phyloP scores from a whole-genome alignment of 202 grass and related monocot genomes.

The Miscanthus sacchariflorus region DNA sequence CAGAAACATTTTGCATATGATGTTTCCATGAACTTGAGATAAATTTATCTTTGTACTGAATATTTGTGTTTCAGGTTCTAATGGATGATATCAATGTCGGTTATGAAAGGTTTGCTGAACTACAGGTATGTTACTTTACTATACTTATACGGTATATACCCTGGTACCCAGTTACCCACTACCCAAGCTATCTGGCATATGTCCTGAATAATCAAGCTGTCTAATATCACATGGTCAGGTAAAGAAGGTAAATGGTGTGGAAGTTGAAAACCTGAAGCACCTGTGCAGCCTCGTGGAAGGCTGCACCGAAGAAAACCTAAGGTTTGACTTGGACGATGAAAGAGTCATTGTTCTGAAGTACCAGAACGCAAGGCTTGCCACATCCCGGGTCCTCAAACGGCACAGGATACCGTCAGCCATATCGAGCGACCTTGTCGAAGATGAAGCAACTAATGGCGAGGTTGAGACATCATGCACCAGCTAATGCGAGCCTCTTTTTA shows the following conservation, averaged over 20 bases:
- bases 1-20: not conserved
- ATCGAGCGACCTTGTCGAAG: constrained; percentile 74
- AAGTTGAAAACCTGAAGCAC: constrained; percentile 92
- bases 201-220: constrained; percentile 19
- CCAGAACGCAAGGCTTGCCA: constrained; percentile 74
- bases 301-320: constrained; percentile 79
- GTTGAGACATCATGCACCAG: constrained; percentile 50
- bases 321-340: constrained; percentile 94
- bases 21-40: not conserved
- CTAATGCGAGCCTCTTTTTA: constrained; percentile 28
- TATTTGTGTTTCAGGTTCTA: constrained; percentile 72
- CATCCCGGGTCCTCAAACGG: constrained; percentile 76
- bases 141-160: not conserved
- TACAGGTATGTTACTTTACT: constrained; percentile 60
- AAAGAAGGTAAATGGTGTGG: constrained; percentile 84
- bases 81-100: constrained; percentile 99
- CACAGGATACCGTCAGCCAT: constrained; percentile 88
- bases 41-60: constrained; percentile 8
- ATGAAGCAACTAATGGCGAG: constrained; percentile 53
- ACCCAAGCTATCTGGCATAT: constrained; percentile 2
- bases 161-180: not conserved
- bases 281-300: constrained; percentile 74
- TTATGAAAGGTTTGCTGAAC: constrained; percentile 86
- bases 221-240: constrained; percentile 55
- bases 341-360: constrained; percentile 85